phyloP scores from a whole-genome alignment of 1,284 basidiomycete genomes.

The Lentinus polychrous region DNA sequence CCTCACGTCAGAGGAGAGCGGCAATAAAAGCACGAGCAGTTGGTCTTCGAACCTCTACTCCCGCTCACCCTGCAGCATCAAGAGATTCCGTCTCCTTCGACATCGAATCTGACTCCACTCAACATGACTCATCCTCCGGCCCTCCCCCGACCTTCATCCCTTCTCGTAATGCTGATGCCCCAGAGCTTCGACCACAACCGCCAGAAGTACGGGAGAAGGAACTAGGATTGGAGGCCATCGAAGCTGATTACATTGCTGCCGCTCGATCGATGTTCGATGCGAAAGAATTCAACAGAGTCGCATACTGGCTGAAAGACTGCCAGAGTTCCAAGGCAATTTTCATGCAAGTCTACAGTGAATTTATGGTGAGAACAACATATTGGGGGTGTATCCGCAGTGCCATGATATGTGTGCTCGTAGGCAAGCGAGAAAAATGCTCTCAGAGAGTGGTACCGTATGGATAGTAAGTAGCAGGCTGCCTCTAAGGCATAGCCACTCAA shows the following conservation, averaged over 20 bases:
- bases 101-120: constrained; percentile 26
- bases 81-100: constrained; percentile 29
- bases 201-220: constrained; percentile 28
- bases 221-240: constrained; percentile 46
- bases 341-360: constrained; percentile 75
- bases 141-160: constrained; percentile 3
- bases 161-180: constrained; percentile 20
- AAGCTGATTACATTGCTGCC: constrained; percentile 62
- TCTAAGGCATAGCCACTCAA: constrained; percentile 2
- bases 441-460: constrained; percentile 67
- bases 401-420: constrained; percentile 27
- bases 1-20: constrained; percentile 32
- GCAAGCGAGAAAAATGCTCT: constrained; percentile 62
- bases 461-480: constrained; percentile 40
- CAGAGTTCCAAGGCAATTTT: constrained; percentile 72
- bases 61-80: constrained; percentile 38
- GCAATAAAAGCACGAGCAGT: constrained; percentile 19
- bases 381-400: constrained; percentile 10
- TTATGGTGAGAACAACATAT: constrained; percentile 57
- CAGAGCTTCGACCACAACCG: constrained; percentile 15
- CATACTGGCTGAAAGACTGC: constrained; percentile 56
- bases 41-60: constrained; percentile 40
- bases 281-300: constrained; percentile 76
- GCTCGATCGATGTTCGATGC: constrained; percentile 75
- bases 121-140: constrained; percentile 7